These are phyloP conservation scores for Ceratocystiopsis brevicomis DNA, from an alignment of 2,329 filamentous ascomycete species.

Conservation along the genomic window DNA sequence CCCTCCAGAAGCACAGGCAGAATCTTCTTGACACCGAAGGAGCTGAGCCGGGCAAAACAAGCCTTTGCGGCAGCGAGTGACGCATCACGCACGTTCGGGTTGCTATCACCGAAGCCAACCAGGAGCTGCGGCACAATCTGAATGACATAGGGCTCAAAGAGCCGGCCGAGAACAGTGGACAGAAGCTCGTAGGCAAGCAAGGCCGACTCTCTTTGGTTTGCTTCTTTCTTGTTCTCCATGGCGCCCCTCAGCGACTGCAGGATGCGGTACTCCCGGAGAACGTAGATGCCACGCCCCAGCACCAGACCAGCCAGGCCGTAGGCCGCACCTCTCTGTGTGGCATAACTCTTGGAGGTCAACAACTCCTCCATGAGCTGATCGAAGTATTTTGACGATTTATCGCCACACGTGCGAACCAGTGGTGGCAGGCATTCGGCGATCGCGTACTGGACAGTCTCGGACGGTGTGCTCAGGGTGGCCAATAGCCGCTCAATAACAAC, in stretches of 20 bases:
- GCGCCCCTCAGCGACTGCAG: constrained; percentile 63
- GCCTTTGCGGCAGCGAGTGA: constrained; percentile 87
- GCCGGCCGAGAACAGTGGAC: constrained; percentile 63
- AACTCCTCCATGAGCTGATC: constrained; percentile 64
- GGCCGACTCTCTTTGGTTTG: constrained; percentile 72
- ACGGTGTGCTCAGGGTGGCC: constrained; percentile 77
- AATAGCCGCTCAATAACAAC: constrained; percentile 75
- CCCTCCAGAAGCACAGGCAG: constrained; percentile 80
- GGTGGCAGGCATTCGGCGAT: constrained; percentile 88
- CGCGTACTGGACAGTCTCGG: constrained; percentile 90
- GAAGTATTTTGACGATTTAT: constrained; percentile 64
- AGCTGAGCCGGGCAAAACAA: constrained; percentile 83
- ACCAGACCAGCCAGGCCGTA: constrained; percentile 88
- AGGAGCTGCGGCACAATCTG: constrained; percentile 85
- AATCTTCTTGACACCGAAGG: constrained; percentile 88
- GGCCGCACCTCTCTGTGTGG: constrained; percentile 77
- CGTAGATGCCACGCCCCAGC: constrained; percentile 65
- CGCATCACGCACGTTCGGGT: constrained; percentile 75
- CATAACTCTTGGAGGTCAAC: constrained; percentile 78
- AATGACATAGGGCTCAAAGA: constrained; percentile 94
- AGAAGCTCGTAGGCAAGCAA: constrained; percentile 82
- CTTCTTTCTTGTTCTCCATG: constrained; percentile 88
- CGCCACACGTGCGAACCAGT: constrained; percentile 61
- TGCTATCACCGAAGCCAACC: constrained; percentile 73
- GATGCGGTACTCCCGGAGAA: constrained; percentile 70